A percentile compares a stretch with the other conserved stretches of the same genome.
Conservation (phyloP, 345 rosid species). For the Lenwebbia sp. region DNA sequence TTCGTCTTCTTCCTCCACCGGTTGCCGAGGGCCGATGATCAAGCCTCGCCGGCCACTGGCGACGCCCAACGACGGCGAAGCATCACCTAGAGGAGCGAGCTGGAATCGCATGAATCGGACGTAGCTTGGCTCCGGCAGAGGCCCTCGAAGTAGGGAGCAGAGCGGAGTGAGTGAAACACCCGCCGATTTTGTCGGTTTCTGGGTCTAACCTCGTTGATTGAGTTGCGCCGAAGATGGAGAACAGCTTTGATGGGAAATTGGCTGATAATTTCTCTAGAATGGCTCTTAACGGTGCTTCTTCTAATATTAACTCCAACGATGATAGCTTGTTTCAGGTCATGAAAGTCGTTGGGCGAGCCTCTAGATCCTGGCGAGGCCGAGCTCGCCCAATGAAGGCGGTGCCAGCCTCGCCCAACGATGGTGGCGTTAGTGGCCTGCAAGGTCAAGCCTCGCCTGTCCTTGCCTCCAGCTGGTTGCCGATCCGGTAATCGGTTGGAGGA, state of each 20-base stretch:
- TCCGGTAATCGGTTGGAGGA: too few relatives aligned
- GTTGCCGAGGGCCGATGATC: too few relatives aligned
- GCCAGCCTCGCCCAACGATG: too few relatives aligned
- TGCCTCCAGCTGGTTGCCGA: too few relatives aligned
- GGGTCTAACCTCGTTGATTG: background rate
- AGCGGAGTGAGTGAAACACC: background rate
- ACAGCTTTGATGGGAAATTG: conserved; percentile 54
- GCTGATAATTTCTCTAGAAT: conserved; percentile 48
- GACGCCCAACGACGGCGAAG: too few relatives aligned
- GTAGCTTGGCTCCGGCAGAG: background rate
- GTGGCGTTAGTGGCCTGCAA: too few relatives aligned
- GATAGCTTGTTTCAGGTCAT: conserved; percentile 81
- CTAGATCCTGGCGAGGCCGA: too few relatives aligned
- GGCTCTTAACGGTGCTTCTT: conserved; percentile 22
- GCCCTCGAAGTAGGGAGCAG: background rate
- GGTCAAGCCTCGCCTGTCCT: too few relatives aligned
- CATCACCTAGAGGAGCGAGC: background rate
- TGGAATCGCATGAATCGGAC: background rate
- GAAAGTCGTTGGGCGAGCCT: conserved; percentile 42
- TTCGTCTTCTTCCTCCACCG: too few relatives aligned
- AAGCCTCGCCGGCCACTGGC: too few relatives aligned
- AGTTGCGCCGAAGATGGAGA: conserved; percentile 39
- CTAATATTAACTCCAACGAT: conserved; percentile 21
- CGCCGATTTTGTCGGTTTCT: background rate
- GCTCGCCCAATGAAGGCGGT: too few relatives aligned